These are phyloP conservation scores for Spinellus fusiger DNA, from an alignment of 192 early-diverging fungal genomes.

Conservation along the genomic window DNA sequence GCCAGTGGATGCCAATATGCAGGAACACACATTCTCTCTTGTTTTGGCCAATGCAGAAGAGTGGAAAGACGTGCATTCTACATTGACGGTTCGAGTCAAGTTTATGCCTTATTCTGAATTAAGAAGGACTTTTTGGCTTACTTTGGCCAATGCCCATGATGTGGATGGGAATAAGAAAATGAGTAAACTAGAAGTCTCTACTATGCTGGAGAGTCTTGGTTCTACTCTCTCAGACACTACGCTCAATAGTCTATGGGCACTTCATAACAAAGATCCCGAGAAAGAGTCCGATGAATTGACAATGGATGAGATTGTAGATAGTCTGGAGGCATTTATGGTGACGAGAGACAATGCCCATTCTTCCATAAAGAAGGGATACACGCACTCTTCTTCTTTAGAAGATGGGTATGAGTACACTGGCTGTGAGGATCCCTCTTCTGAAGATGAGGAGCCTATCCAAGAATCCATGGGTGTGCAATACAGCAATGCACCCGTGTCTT, in stretches of 20 bases:
- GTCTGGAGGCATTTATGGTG: slow-evolving; percentile 48
- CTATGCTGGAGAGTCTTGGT: slow-evolving; percentile 68
- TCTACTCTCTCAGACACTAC: slow-evolving; percentile 61
- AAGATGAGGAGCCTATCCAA: slow-evolving; percentile 8
- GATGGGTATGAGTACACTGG: slow-evolving; percentile 1
- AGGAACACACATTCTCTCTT: slow-evolving; percentile 31
- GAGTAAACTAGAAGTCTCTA: slow-evolving; percentile 52
- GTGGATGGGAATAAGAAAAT: slow-evolving; percentile 54
- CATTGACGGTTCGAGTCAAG: slow-evolving; percentile 46
- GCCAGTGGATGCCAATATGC: slow-evolving; percentile 35
- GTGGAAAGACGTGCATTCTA: slow-evolving; percentile 35
- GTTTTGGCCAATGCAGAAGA: slow-evolving; percentile 26
- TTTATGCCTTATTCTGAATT: slow-evolving; percentile 64
- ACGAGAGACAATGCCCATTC: not conserved
- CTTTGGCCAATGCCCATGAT: slow-evolving; percentile 57
- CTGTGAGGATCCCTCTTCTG: not conserved
- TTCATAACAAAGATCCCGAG: slow-evolving; percentile 32
- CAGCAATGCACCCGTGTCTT: slow-evolving; percentile 3
- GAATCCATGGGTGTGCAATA: slow-evolving; percentile 21
- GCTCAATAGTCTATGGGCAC: slow-evolving; percentile 49
- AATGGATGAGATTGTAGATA: slow-evolving; percentile 55
- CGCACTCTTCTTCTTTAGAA: not conserved
- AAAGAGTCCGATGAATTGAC: slow-evolving; percentile 55
- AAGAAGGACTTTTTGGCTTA: slow-evolving; percentile 64
- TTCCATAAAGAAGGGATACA: not conserved